Percentiles rank a stretch among this genome's conserved stretches.
Evolutionary conservation across 2,329 filamentous ascomycete species (phyloP).

Genomic region (Neurospora sp.): DNA sequence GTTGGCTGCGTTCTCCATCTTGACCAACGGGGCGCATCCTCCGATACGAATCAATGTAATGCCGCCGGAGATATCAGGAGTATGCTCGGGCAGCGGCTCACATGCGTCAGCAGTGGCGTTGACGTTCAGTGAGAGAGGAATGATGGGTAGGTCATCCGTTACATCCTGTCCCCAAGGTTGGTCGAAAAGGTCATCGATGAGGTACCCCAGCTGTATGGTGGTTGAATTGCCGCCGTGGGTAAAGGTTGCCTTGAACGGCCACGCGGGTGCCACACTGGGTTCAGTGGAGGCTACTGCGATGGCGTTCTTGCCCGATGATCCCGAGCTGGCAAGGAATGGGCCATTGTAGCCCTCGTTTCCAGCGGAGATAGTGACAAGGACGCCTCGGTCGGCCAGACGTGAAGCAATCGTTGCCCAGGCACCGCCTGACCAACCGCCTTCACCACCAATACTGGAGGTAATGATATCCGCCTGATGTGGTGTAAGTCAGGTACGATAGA

Average conservation of each 20-base stretch:
- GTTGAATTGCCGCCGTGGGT: slow-evolving; percentile 9
- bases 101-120: slow-evolving; percentile 26
- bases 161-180: slow-evolving; percentile 6
- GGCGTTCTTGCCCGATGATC: slow-evolving; percentile 30
- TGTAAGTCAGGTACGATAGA: not conserved
- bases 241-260: slow-evolving; percentile 11
- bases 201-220: slow-evolving; percentile 1
- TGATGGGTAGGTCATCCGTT: slow-evolving; percentile 16
- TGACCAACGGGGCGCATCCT: slow-evolving; percentile 13
- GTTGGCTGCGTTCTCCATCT: no score
- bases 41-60: slow-evolving; percentile 34
- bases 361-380: slow-evolving; percentile 30
- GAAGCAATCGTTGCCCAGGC: slow-evolving; percentile 27
- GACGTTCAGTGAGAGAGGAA: slow-evolving; percentile 16
- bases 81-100: slow-evolving; percentile 25
- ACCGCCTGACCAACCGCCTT: slow-evolving; percentile 13
- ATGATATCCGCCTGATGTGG: slow-evolving; percentile 24
- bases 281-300: slow-evolving; percentile 34
- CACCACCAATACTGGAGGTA: slow-evolving; percentile 25
- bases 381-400: slow-evolving; percentile 32
- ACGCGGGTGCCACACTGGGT: slow-evolving; percentile 11
- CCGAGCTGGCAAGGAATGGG: slow-evolving; percentile 29
- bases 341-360: slow-evolving; percentile 35
- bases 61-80: slow-evolving; percentile 28
- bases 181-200: slow-evolving; percentile 1